These are phyloP conservation scores for Styphnolobium japonicum DNA, from an alignment of 306 rosid genomes.

Conservation along the genomic window DNA sequence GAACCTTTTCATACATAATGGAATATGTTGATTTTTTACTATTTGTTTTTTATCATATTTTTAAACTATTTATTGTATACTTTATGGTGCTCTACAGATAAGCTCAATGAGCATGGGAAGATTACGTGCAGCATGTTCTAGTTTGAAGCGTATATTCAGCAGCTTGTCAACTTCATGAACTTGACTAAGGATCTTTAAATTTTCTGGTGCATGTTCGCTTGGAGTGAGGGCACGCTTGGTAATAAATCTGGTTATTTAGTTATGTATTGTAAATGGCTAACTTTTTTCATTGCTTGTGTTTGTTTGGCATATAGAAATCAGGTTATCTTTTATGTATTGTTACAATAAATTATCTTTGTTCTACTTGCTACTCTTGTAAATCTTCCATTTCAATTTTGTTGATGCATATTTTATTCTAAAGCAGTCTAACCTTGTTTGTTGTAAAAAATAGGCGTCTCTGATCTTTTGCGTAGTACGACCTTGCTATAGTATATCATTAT, in stretches of 20 bases:
- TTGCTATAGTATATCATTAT: neutral
- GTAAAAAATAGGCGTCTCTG: slow-evolving; percentile 5
- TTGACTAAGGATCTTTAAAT: neutral
- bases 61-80: neutral
- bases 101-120: slow-evolving; percentile 68
- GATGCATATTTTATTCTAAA: neutral
- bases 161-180: slow-evolving; percentile 58
- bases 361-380: slow-evolving; percentile 5
- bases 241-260: slow-evolving; percentile 23
- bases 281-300: slow-evolving; percentile 23
- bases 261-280: slow-evolving; percentile 43
- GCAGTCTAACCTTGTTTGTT: slow-evolving; percentile 10
- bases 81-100: slow-evolving; percentile 43
- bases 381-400: slow-evolving; percentile 33
- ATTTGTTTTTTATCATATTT: neutral
- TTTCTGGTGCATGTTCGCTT: slow-evolving; percentile 23
- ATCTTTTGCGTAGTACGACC: neutral
- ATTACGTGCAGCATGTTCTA: slow-evolving; percentile 64
- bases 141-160: slow-evolving; percentile 97
- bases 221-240: slow-evolving; percentile 23
- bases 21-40: neutral
- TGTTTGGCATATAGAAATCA: slow-evolving; percentile 45
- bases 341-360: slow-evolving; percentile 32
- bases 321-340: slow-evolving; percentile 34
- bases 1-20: neutral